Evolutionary conservation across 208 protist species (phyloP).

Genomic region (Trichomonas gallinae): DNA sequence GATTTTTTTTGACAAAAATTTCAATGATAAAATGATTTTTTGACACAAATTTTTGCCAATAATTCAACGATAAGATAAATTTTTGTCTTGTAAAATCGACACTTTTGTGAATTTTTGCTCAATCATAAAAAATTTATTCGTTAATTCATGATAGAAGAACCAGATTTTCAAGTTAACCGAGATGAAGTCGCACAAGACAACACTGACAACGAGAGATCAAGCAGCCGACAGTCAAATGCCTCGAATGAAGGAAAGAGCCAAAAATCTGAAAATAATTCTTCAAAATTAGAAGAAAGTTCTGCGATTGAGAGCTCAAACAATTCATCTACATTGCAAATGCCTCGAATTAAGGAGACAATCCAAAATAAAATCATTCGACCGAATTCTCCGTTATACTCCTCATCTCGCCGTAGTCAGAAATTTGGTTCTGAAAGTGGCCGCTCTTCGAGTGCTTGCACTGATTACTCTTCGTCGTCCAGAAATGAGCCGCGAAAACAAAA

Average conservation of each 20-base stretch:
- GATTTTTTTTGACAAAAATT: too few relatives aligned
- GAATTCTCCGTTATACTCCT: not conserved
- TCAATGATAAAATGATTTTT: too few relatives aligned
- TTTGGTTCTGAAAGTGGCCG: not conserved
- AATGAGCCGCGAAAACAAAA: not conserved
- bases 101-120: too few relatives aligned
- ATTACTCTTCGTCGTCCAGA: not conserved
- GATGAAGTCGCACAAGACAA: not conserved
- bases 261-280: not conserved
- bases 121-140: too few relatives aligned
- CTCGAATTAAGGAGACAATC: not conserved
- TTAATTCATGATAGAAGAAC: not conserved
- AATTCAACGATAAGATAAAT: too few relatives aligned
- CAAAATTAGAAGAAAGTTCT: not conserved
- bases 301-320: not conserved
- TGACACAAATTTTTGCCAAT: too few relatives aligned
- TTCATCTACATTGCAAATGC: not conserved
- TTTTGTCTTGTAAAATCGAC: too few relatives aligned
- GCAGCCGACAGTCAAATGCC: not conserved
- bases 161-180: not conserved
- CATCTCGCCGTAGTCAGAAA: not conserved
- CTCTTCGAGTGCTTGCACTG: not conserved
- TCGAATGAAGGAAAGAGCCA: not conserved
- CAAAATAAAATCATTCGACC: not conserved
- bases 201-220: not conserved